phyloP scores from a whole-genome alignment of 257 asterid genomes.

The Rhazya stricta region DNA sequence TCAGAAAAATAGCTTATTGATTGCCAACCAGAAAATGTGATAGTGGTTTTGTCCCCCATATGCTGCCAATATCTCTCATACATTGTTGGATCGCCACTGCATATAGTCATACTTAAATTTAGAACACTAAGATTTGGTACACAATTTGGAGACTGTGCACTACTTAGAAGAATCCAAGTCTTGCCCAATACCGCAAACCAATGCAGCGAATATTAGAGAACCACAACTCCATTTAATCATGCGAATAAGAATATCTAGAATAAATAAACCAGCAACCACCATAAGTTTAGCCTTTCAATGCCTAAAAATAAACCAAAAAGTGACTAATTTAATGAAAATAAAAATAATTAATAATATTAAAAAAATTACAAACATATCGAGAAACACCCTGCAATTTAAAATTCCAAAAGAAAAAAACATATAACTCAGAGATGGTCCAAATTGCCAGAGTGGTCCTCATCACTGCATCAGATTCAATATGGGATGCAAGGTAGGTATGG shows the following conservation, averaged over 20 bases:
- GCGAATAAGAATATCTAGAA: constrained; percentile 1
- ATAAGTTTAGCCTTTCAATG: constrained; percentile 5
- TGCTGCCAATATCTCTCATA: constrained; percentile 75
- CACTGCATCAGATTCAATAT: constrained; percentile 37
- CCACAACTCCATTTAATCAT: constrained; percentile 38
- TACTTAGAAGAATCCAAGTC: constrained; percentile 5
- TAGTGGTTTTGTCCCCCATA: constrained; percentile 60
- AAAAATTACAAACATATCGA: neutral
- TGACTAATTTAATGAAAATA: neutral
- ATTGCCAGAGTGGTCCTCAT: constrained; percentile 46
- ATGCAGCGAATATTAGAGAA: constrained; percentile 7
- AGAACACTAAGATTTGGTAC: neutral
- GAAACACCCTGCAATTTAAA: neutral
- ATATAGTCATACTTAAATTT: neutral
- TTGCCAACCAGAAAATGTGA: constrained; percentile 80
- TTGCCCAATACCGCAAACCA: neutral
- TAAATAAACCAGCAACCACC: neutral
- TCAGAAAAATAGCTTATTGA: constrained; percentile 88
- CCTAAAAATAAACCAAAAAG: neutral
- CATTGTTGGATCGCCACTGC: constrained; percentile 97
- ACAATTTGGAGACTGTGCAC: neutral
- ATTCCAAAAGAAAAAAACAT: neutral
- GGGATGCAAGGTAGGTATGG: constrained; percentile 52
- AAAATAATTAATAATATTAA: neutral
- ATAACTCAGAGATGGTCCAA: constrained; percentile 38